Percentiles rank a stretch among this genome's conserved stretches.
Evolutionary conservation across 768 basidiomycete species (phyloP).

Genomic region (Suillus plorans): DNA sequence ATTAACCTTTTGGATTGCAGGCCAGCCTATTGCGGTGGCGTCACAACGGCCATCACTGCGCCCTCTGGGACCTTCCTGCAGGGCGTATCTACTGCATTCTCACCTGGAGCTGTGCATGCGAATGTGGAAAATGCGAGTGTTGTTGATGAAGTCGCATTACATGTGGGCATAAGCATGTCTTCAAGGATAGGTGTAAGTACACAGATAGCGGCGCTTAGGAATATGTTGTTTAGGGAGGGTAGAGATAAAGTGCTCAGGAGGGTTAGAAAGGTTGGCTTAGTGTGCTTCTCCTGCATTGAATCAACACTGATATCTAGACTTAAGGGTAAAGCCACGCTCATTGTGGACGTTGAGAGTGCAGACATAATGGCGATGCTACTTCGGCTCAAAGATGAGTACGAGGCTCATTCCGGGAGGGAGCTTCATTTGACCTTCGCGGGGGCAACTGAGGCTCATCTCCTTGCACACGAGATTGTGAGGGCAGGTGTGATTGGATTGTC

Average conservation of each 20-base stretch:
- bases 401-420: constrained; percentile 51
- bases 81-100: constrained; percentile 63
- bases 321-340: constrained; percentile 63
- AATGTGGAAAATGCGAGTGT: constrained; percentile 57
- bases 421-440: constrained; percentile 65
- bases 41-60: constrained; percentile 58
- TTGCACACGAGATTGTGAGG: constrained; percentile 66
- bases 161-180: constrained; percentile 51
- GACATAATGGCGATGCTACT: constrained; percentile 74
- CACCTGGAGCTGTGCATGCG: constrained; percentile 53
- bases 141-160: constrained; percentile 61
- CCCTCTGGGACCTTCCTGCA: constrained; percentile 48
- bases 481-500: constrained; percentile 70
- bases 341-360: constrained; percentile 65
- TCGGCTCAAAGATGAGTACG: constrained; percentile 68
- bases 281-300: not conserved
- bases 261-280: constrained; percentile 15
- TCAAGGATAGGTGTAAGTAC: constrained; percentile 56
- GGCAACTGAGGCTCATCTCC: constrained; percentile 60
- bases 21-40: constrained; percentile 63
- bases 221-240: constrained; percentile 59
- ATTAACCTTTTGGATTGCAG: constrained; percentile 31
- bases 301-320: not conserved
- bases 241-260: constrained; percentile 27
- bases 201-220: constrained; percentile 61